Evolutionary conservation across 2,329 filamentous ascomycete species (phyloP).

Genomic region (Hypocreales sp.): DNA sequence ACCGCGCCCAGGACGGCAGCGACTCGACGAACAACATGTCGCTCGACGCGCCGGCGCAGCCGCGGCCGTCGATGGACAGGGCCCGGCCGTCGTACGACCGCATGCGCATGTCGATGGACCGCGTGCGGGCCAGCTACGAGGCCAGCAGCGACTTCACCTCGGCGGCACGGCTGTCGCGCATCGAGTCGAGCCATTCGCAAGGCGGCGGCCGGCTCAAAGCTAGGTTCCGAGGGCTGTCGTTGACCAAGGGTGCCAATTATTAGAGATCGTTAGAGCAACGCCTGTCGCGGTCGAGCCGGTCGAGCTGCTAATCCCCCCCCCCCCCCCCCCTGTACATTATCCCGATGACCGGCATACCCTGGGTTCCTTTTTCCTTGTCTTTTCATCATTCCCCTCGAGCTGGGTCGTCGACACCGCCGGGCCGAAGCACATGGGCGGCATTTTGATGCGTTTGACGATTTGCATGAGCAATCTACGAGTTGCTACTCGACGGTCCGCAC

Average conservation of each 20-base stretch:
- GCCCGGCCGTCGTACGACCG: conserved; percentile 78
- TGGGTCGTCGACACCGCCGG: conserved; percentile 6
- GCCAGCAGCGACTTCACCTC: conserved; percentile 82
- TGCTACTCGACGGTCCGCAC: conserved; percentile 5
- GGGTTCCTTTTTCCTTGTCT: conserved; percentile 8
- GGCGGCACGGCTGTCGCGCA: conserved; percentile 66
- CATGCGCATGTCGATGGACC: conserved; percentile 75
- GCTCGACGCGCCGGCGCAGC: conserved; percentile 30
- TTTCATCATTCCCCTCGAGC: too few relatives aligned
- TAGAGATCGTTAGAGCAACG: conserved; percentile 13
- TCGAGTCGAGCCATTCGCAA: conserved; percentile 48
- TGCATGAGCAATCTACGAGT: conserved; percentile 34
- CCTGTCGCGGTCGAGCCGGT: conserved; percentile 3
- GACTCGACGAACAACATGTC: conserved; percentile 87
- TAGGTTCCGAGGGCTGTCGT: conserved; percentile 25
- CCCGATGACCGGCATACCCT: conserved; percentile 6
- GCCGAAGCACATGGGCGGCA: conserved; percentile 5
- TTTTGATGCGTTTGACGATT: conserved; percentile 25
- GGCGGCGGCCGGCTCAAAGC: conserved; percentile 15
- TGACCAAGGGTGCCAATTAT: conserved; percentile 23
- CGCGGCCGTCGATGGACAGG: conserved; percentile 47
- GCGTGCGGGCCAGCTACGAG: conserved; percentile 70
- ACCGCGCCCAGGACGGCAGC: conserved; percentile 77
- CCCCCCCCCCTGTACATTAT: conserved; percentile 17
- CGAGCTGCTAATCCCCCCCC: conserved; percentile 5